These are phyloP conservation scores for Tilletiopsis washingtonensis DNA, from an alignment of 1,284 basidiomycete species.

Conservation along the genomic window DNA sequence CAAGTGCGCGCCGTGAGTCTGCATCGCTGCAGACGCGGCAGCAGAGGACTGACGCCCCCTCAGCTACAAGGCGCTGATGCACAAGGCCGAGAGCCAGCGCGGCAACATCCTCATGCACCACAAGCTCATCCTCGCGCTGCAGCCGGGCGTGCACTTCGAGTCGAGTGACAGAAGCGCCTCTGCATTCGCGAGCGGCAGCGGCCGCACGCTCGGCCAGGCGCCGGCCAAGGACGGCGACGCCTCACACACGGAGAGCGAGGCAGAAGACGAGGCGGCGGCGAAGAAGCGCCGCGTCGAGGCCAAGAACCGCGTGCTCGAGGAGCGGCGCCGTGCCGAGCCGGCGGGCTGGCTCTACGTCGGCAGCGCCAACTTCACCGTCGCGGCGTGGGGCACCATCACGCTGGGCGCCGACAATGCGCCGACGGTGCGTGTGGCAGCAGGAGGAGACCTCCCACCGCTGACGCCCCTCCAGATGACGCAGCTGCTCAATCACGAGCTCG, in stretches of 20 bases:
- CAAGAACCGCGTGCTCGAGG: not conserved
- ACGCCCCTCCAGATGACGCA: not conserved
- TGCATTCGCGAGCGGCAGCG: no score
- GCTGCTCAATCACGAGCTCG: not conserved
- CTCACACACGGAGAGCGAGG: not conserved
- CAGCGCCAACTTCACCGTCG: slow-evolving; percentile 40
- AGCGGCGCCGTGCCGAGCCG: not conserved
- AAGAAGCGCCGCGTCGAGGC: not conserved
- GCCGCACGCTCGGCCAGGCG: not conserved
- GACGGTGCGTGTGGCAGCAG: no score
- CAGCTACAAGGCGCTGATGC: slow-evolving; percentile 17
- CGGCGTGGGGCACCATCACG: slow-evolving; percentile 40
- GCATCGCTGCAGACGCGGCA: no score
- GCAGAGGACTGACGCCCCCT: no score
- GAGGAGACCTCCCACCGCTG: not conserved
- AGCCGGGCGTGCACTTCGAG: not conserved
- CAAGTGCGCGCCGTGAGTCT: no score
- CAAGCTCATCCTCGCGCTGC: slow-evolving; percentile 32
- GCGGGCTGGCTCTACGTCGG: slow-evolving; percentile 41
- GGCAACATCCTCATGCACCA: slow-evolving; percentile 44
- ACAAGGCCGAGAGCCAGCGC: slow-evolving; percentile 24
- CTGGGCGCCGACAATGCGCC: not conserved
- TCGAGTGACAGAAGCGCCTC: no score
- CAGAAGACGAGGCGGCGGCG: not conserved
- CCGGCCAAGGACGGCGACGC: not conserved